Conservation (phyloP, 331 rosid species). For the Spiraea crenata region DNA sequence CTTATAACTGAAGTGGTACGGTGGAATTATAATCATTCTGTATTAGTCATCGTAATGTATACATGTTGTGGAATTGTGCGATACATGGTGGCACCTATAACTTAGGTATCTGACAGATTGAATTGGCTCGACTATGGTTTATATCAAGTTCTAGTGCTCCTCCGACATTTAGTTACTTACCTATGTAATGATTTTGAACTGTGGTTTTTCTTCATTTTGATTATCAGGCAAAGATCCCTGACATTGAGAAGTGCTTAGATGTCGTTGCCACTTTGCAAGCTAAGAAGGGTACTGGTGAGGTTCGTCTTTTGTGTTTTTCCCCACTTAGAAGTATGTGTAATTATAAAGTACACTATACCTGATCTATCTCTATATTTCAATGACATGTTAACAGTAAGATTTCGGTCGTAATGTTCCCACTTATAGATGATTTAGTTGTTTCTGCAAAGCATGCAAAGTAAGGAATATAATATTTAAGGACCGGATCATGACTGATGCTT, state of each 20-base stretch:
- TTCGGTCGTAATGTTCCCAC: not conserved
- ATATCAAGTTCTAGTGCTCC: constrained; percentile 5
- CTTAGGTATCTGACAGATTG: not conserved
- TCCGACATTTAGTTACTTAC: not conserved
- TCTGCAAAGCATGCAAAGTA: not conserved
- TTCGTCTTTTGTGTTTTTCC: constrained; percentile 41
- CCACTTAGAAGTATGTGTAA: constrained; percentile 11
- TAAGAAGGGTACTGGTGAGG: constrained; percentile 93
- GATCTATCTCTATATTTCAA: not conserved
- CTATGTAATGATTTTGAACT: not conserved
- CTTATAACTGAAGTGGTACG: too few species aligned
- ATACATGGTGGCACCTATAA: not conserved
- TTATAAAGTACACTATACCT: not conserved
- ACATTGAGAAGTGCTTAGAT: constrained; percentile 83
- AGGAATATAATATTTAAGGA: not conserved
- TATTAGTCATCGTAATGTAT: too few species aligned
- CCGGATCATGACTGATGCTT: constrained; percentile 1
- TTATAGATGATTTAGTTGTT: not conserved
- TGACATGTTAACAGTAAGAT: not conserved
- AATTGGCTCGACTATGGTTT: not conserved
- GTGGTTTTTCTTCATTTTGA: constrained; percentile 19
- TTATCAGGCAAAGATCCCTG: constrained; percentile 88
- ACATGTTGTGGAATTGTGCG: not conserved
- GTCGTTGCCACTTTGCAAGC: constrained; percentile 77
- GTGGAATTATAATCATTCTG: too few species aligned